These are phyloP conservation scores for Borovskyia barvae DNA, from an alignment of 208 protist genomes.

Conservation along the genomic window DNA sequence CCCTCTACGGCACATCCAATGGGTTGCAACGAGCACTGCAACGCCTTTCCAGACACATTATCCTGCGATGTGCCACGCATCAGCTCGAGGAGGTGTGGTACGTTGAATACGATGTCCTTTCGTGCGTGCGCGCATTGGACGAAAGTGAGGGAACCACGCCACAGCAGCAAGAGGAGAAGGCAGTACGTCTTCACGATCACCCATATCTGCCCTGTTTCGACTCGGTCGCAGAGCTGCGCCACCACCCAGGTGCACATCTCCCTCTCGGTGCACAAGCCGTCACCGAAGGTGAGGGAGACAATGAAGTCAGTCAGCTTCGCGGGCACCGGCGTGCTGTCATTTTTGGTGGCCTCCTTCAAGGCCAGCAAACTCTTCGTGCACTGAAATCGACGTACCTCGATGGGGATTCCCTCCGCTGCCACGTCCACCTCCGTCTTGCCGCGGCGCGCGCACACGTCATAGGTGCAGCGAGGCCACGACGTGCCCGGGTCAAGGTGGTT, in stretches of 20 bases:
- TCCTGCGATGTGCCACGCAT: constrained; percentile 24
- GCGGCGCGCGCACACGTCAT: neutral
- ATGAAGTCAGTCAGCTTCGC: constrained; percentile 25
- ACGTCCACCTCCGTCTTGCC: constrained; percentile 7
- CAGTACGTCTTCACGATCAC: constrained; percentile 27
- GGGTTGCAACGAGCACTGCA: constrained; percentile 21
- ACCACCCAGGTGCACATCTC: constrained; percentile 40
- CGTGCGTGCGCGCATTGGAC: constrained; percentile 3
- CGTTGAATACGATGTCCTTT: constrained; percentile 13
- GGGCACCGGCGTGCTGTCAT: constrained; percentile 24
- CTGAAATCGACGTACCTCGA: constrained; percentile 29
- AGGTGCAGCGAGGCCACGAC: too few species aligned
- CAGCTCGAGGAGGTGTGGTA: neutral
- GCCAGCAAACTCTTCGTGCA: constrained; percentile 37
- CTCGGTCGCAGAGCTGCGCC: constrained; percentile 33
- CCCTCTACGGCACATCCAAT: neutral
- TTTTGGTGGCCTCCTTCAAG: constrained; percentile 39
- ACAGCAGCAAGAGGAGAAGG: constrained; percentile 27
- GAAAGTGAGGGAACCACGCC: constrained; percentile 29
- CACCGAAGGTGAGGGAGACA: constrained; percentile 12
- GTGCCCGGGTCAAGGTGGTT: too few species aligned
- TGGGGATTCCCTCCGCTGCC: constrained; percentile 10
- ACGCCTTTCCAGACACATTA: constrained; percentile 18
- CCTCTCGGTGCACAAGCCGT: constrained; percentile 26
- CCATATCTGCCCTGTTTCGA: constrained; percentile 36